These are phyloP conservation scores for Penicillium capsulatum DNA, from an alignment of 2,329 filamentous ascomycete genomes.

Conservation along the genomic window DNA sequence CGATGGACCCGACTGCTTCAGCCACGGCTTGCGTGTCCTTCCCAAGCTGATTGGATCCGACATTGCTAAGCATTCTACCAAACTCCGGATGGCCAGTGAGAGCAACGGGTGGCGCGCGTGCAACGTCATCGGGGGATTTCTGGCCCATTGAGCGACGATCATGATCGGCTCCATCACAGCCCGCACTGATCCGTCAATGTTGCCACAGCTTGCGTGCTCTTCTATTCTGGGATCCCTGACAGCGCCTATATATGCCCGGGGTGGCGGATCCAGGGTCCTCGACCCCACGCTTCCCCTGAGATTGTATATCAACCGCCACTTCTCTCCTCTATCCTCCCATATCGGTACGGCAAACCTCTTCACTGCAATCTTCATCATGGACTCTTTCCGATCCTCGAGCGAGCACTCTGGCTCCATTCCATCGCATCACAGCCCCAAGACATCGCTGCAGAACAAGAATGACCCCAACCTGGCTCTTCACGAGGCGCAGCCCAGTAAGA, in stretches of 20 bases:
- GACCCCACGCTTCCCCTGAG: too few relatives aligned
- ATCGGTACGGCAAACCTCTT: too few relatives aligned
- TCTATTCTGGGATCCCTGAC: neutral
- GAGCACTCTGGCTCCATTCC: conserved; percentile 23
- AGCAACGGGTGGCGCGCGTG: too few relatives aligned
- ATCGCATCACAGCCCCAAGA: conserved; percentile 22
- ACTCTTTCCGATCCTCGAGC: conserved; percentile 20
- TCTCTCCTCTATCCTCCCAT: too few relatives aligned
- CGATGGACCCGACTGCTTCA: too few relatives aligned
- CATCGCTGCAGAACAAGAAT: conserved; percentile 65
- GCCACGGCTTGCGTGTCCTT: too few relatives aligned
- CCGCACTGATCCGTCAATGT: conserved; percentile 4
- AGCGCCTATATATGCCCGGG: conserved; percentile 6
- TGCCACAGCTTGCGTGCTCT: conserved; percentile 21
- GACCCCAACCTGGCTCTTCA: conserved; percentile 80
- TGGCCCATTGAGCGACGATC: conserved; percentile 17
- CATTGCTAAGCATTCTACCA: too few relatives aligned
- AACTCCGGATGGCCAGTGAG: too few relatives aligned
- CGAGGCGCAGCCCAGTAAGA: conserved; percentile 80
- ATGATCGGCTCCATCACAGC: conserved; percentile 15
- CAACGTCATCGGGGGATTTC: too few relatives aligned
- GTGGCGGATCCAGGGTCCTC: neutral
- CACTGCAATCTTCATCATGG: conserved; percentile 19
- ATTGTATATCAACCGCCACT: too few relatives aligned
- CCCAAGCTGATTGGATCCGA: too few relatives aligned